A percentile compares a stretch with the other conserved stretches of the same genome.
Conservation (phyloP, 106 monocot genomes). For the Alisma plantagoaquatica region DNA sequence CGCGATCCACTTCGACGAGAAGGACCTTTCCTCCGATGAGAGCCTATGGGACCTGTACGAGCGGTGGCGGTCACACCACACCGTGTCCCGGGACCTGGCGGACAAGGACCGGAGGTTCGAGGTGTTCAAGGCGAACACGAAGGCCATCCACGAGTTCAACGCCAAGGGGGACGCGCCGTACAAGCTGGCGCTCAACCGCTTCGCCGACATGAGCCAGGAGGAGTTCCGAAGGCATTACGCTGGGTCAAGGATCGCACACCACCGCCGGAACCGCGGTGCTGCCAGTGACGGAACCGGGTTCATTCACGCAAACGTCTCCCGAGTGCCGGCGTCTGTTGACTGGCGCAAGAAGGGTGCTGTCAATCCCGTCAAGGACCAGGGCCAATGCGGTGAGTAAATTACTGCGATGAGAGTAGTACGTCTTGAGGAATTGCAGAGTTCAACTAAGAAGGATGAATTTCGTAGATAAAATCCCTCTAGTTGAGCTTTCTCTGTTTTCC, state of each 20-base stretch:
- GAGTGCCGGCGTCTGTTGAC: constrained; percentile 6
- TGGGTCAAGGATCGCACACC: constrained; percentile 8
- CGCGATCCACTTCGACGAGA: constrained; percentile 36
- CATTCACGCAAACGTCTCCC: no score
- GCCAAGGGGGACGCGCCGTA: constrained; percentile 13
- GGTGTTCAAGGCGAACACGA: constrained; percentile 35
- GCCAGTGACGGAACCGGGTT: not conserved
- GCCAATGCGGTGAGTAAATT: not conserved
- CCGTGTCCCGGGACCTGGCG: constrained; percentile 22
- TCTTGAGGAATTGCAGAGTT: no score
- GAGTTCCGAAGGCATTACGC: constrained; percentile 31
- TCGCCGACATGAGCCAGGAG: constrained; percentile 52
- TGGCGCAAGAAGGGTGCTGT: constrained; percentile 10
- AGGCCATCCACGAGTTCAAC: constrained; percentile 38
- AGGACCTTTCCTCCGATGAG: constrained; percentile 49
- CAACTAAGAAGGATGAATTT: no score
- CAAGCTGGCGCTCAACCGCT: constrained; percentile 33
- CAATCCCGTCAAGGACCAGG: no score
- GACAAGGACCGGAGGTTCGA: constrained; percentile 34
- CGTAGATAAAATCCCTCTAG: no score
- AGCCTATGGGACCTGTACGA: constrained; percentile 52
- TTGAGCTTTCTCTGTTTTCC: no score
- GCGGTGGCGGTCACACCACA: constrained; percentile 52
- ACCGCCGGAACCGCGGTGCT: not conserved
- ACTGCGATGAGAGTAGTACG: no score